These are phyloP conservation scores for Arabidopsis hybrid DNA, from an alignment of 441 rosid species.

Conservation along the genomic window DNA sequence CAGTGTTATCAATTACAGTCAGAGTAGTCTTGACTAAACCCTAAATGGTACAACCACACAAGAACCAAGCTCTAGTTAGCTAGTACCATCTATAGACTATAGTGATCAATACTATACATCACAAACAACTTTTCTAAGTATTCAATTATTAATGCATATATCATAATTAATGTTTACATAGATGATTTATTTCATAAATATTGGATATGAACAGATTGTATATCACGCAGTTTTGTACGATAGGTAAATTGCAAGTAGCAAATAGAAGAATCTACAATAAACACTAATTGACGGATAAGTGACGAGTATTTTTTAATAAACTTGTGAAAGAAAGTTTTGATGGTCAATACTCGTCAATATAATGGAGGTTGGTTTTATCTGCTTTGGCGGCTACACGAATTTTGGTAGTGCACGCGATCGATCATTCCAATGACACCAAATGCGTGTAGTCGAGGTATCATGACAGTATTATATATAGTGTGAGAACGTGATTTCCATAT, in stretches of 20 bases:
- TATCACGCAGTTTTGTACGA: not conserved
- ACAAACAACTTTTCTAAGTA: not conserved
- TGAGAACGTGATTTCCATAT: constrained; percentile 8
- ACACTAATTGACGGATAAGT: not conserved
- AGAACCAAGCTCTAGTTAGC: constrained; percentile 21
- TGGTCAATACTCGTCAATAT: not conserved
- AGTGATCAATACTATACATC: not conserved
- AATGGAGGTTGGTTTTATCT: constrained; percentile 1
- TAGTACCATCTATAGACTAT: constrained; percentile 1
- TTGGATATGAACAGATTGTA: not conserved
- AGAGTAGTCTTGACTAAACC: constrained; percentile 41
- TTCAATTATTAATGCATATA: not conserved
- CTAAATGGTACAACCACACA: constrained; percentile 42
- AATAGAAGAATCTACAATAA: not conserved
- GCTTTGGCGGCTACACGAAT: constrained; percentile 5
- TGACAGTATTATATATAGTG: too few relatives aligned
- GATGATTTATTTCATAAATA: not conserved
- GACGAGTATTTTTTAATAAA: not conserved
- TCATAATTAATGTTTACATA: too few relatives aligned
- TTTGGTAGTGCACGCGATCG: constrained; percentile 22
- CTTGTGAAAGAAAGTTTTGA: not conserved
- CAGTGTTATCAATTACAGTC: constrained; percentile 32
- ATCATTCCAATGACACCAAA: constrained; percentile 12
- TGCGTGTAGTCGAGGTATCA: constrained; percentile 3
- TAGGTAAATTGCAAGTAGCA: constrained; percentile 1